These are phyloP conservation scores for Vavraia culicis DNA, from an alignment of 371 early-diverging fungal species.

Conservation along the genomic window DNA sequence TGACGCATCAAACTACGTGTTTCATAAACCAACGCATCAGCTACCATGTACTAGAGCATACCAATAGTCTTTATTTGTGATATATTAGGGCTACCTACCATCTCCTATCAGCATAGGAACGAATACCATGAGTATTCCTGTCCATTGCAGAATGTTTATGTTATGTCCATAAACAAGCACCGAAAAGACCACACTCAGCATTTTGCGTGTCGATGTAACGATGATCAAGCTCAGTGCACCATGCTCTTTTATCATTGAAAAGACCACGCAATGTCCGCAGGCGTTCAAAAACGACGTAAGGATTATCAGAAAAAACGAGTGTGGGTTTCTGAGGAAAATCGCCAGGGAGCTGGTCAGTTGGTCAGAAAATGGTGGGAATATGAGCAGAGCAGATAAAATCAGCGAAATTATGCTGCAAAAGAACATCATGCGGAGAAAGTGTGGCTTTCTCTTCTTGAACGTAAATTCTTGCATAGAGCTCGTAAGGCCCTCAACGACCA, in stretches of 20 bases:
- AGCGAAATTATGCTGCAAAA: constrained; percentile 67
- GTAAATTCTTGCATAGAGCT: constrained; percentile 86
- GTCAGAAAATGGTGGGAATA: constrained; percentile 31
- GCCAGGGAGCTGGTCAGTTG: constrained; percentile 56
- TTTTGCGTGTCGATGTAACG: constrained; percentile 76
- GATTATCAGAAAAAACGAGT: constrained; percentile 55
- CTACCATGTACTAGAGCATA: no score
- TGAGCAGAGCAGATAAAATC: constrained; percentile 50
- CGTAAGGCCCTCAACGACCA: constrained; percentile 71
- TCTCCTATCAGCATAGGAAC: no score
- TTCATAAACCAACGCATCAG: no score
- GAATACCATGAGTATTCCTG: no score
- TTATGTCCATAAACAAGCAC: constrained; percentile 47
- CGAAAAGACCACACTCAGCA: constrained; percentile 69
- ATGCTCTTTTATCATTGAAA: constrained; percentile 66
- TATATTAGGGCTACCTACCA: no score
- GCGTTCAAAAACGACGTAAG: constrained; percentile 68
- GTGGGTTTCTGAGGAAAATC: constrained; percentile 54
- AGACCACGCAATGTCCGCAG: constrained; percentile 84
- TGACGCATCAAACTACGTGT: no score
- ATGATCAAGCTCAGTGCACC: constrained; percentile 70
- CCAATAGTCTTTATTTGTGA: no score
- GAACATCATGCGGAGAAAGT: constrained; percentile 82
- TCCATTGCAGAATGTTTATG: no score
- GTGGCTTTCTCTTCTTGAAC: constrained; percentile 51